phyloP scores from a whole-genome alignment of 768 basidiomycete species.

The Megacollybia marginata region DNA sequence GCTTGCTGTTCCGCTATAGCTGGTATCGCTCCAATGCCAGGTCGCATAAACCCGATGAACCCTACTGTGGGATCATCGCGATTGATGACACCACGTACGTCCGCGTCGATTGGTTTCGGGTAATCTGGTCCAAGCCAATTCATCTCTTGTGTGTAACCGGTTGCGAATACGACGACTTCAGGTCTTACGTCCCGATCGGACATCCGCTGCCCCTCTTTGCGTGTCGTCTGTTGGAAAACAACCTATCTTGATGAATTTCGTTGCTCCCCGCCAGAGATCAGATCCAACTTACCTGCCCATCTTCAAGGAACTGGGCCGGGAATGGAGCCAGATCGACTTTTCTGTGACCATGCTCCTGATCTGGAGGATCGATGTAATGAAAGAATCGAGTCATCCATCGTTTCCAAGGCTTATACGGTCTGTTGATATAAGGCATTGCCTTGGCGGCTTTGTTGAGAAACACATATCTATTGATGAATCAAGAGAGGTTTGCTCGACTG shows the following conservation, averaged over 20 bases:
- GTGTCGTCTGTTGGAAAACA: not conserved
- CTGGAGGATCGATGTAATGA: slow-evolving; percentile 51
- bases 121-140: slow-evolving; percentile 32
- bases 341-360: slow-evolving; percentile 37
- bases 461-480: slow-evolving; percentile 28
- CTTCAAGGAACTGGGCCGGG: slow-evolving; percentile 33
- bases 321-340: slow-evolving; percentile 50
- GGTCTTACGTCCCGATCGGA: slow-evolving; percentile 31
- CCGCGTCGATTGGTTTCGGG: slow-evolving; percentile 31
- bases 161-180: slow-evolving; percentile 41
- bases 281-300: slow-evolving; percentile 30
- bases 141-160: slow-evolving; percentile 42
- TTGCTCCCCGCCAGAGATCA: too few relatives aligned
- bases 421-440: slow-evolving; percentile 56
- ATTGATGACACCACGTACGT: slow-evolving; percentile 35
- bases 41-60: slow-evolving; percentile 52
- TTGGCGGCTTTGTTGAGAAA: slow-evolving; percentile 60
- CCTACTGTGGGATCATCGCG: slow-evolving; percentile 38
- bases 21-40: slow-evolving; percentile 53
- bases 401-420: slow-evolving; percentile 41
- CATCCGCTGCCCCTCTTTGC: slow-evolving; percentile 38
- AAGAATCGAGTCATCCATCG: slow-evolving; percentile 37
- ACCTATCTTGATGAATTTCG: too few relatives aligned
- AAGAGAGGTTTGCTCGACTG: slow-evolving; percentile 1
- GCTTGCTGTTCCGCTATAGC: slow-evolving; percentile 55